Conservation (phyloP, 139 green algal genomes). For the Haematococcus sp. region DNA sequence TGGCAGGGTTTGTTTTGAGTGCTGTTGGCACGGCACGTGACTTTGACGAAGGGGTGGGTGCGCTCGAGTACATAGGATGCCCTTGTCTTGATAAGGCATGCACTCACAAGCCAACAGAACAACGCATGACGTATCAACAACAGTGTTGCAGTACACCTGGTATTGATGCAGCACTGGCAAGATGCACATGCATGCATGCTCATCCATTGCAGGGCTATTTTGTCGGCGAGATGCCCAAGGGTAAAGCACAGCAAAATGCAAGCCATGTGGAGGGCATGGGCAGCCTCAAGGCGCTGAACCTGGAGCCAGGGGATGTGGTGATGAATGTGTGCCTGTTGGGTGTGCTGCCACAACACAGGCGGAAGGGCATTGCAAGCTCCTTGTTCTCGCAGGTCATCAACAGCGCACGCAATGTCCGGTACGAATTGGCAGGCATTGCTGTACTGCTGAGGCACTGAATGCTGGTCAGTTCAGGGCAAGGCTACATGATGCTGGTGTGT, state of each 20-base stretch:
- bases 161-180: too few relatives aligned
- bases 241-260: too few relatives aligned
- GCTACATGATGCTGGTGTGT: too few relatives aligned
- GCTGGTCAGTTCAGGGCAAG: too few relatives aligned
- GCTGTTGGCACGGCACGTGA: background rate
- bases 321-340: constrained; percentile 5
- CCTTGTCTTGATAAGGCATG: too few relatives aligned
- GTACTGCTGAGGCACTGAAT: too few relatives aligned
- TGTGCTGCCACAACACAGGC: background rate
- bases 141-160: background rate
- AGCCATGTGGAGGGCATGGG: background rate
- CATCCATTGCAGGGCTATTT: too few relatives aligned
- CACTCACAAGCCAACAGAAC: too few relatives aligned
- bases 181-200: too few relatives aligned
- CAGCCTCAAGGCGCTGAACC: background rate
- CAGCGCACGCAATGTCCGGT: constrained; percentile 6
- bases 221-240: too few relatives aligned
- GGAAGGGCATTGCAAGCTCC: background rate
- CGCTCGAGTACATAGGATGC: too few relatives aligned
- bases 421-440: background rate
- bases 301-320: constrained; percentile 1
- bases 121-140: background rate
- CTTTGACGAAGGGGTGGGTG: background rate
- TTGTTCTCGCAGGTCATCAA: constrained; percentile 8
- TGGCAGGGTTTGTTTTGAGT: constrained; percentile 2